Conservation (phyloP, 2,329 filamentous ascomycete species). For the Blumeria graminis region DNA sequence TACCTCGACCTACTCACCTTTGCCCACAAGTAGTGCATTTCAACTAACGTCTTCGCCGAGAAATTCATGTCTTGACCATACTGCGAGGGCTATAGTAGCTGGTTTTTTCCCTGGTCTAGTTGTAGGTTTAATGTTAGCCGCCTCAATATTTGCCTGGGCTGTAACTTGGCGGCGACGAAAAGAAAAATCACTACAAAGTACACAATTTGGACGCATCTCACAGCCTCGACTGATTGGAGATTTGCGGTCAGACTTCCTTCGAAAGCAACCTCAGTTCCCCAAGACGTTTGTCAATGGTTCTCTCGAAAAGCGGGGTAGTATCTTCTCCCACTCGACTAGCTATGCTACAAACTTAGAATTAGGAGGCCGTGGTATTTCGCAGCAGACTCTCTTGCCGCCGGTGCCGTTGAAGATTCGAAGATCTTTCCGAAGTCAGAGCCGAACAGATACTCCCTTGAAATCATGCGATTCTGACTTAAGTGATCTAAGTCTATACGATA, state of each 20-base stretch:
- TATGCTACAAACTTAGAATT: neutral
- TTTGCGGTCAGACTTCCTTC: constrained; percentile 29
- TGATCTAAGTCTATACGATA: too few relatives aligned
- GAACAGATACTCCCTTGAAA: too few relatives aligned
- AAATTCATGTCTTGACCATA: constrained; percentile 9
- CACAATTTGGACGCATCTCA: constrained; percentile 21
- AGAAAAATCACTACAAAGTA: too few relatives aligned
- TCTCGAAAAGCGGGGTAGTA: constrained; percentile 4
- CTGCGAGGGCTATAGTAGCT: constrained; percentile 9
- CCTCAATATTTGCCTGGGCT: constrained; percentile 18
- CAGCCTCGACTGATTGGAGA: constrained; percentile 26
- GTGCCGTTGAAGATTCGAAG: constrained; percentile 8
- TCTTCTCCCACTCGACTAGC: constrained; percentile 1
- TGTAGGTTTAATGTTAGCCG: constrained; percentile 21
- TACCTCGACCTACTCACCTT: constrained; percentile 4
- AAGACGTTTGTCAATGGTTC: constrained; percentile 4
- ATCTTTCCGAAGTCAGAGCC: neutral
- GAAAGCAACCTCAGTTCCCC: constrained; percentile 12
- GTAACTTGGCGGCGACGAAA: constrained; percentile 6
- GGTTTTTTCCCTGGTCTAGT: constrained; percentile 21
- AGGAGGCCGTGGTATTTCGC: neutral
- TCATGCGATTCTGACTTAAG: too few relatives aligned
- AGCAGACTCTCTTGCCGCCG: constrained; percentile 4
- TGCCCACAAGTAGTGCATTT: constrained; percentile 2
- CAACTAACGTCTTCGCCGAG: constrained; percentile 2